Conservation (phyloP, 768 basidiomycete genomes). For the Zangia roseola region DNA sequence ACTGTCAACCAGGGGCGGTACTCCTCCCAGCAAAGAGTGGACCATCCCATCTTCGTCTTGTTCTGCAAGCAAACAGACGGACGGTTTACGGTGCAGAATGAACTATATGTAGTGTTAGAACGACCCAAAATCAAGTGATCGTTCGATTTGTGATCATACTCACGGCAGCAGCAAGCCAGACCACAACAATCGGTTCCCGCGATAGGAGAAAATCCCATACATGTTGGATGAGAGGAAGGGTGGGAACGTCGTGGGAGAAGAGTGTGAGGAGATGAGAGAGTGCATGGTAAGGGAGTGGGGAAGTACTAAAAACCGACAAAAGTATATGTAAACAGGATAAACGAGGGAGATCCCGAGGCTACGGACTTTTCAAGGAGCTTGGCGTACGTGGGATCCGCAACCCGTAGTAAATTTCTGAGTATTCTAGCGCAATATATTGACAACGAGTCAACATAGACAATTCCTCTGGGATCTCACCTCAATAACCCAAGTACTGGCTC, state of each 20-base stretch:
- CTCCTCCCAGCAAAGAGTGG: constrained; percentile 66
- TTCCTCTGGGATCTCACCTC: constrained; percentile 39
- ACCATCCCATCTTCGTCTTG: constrained; percentile 83
- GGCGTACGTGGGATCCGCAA: constrained; percentile 70
- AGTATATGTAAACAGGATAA: neutral
- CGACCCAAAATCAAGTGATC: neutral
- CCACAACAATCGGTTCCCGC: constrained; percentile 74
- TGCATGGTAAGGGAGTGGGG: constrained; percentile 85
- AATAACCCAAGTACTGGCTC: constrained; percentile 84
- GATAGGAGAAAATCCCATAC: constrained; percentile 88
- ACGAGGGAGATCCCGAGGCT: neutral
- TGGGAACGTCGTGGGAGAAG: constrained; percentile 90
- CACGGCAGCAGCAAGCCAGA: constrained; percentile 85
- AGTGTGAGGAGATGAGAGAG: constrained; percentile 88
- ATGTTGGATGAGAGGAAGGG: constrained; percentile 85
- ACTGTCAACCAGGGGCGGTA: constrained; percentile 48
- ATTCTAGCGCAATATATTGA: constrained; percentile 43
- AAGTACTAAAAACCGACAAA: constrained; percentile 42
- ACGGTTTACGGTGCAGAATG: constrained; percentile 67
- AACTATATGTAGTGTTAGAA: constrained; percentile 45
- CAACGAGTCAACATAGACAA: neutral
- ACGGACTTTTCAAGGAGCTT: constrained; percentile 64
- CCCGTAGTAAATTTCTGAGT: constrained; percentile 67
- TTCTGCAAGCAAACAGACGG: constrained; percentile 57
- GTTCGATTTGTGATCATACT: constrained; percentile 27